Base-by-base conservation (phyloP, 495 filamentous ascomycete species). In the Penicillium robsamsonii region DNA sequence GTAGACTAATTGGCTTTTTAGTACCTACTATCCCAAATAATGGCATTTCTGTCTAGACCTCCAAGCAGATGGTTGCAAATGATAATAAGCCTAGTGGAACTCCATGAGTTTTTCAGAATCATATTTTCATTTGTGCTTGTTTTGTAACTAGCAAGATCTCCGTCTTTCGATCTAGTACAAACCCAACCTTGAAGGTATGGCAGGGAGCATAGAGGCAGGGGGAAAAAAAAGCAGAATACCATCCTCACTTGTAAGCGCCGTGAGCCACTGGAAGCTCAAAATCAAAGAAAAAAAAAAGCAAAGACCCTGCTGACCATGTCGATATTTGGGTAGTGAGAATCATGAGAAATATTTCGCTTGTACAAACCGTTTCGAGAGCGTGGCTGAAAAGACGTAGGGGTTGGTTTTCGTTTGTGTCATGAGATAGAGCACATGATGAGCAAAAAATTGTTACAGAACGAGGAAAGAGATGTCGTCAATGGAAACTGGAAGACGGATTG, bases 91-190 rank as follows among this genome's bases (percentile, higher is more conserved):
- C 43, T 27, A 3, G 17, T 20, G 27, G 8, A 20, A 47, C 4
- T 27, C 25, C 25, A 27, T 3, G 6, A 7, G 35, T 55, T 61
- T 9, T 27, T 45, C 24, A 40, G 20, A 42, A 40, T 61, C 40
- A 45, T 31, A 31, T 13, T 46, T 40, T 46, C 13, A 49, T 56
- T 66, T 22, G 44, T 58, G 30, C 52, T 60, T 58, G 30, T 56
- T 17, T 11, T 43, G 43, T 22, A 56, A 38, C 44, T 45, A 60
- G 41, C 30, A 53, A 38, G 44, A 46, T 45, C 52, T 45, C 52
- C 48, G 47, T 47, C 46, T 55, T 64, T 55, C 55, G 59, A 56
- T 63, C 63, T 64, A 61, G 55, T 60, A 56, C 56, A 61, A 50
- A 55, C 10, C 50, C 50, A 52, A 15, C 22, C 38, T n/a, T 10